Evolutionary conservation across 345 rosid genomes (phyloP), one percentile per base, ranked within the genome.

Genomic region (Turnera subulata): DNA sequence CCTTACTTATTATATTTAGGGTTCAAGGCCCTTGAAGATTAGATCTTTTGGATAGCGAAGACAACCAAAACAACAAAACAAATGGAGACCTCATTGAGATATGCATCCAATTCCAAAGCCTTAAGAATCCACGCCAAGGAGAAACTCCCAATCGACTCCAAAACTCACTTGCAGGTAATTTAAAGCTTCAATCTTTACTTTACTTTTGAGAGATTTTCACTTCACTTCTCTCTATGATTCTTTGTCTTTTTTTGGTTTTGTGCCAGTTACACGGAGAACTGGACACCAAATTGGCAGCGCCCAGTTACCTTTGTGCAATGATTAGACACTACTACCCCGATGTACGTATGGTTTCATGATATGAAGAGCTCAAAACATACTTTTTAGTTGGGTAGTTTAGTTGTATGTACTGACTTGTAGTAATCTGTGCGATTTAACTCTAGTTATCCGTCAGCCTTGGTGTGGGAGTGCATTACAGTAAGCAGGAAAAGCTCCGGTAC

Each of bases 41-140:
- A 29, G 35, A 29, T 29, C 8, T 29, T 29, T 8, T 29, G 35
- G 35, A 29, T 3, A 8, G 5, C 8, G 4, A 29, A 29, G 35
- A 29, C 35, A 29, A 29, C n/a, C n/a, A n/a, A n/a, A n/a, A n/a
- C n/a, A 29, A 8, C 35, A 3, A 29, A 29, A 29, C 13, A 9
- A 59, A 91, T 89, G 98, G 95, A 89, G 78, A 84, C 95, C 5
- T 92, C 95, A 50, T 72, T 92, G 61, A 83, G 98, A 55, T 86
- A 74, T 65, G 62, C 77, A 24, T 69, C 75, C 25, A 87, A 77
- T 53, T 79, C 88, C 39, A 93, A 61, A 73, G 69, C 85, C 62
- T 62, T 89, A 58, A 82, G 75, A 66, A 80, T 93, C 71, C 96
- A 93, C 66, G 97, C 91, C 50, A 93, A 92, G 76, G 79, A 93